Base-by-base conservation (phyloP, 805 yeast species). In the Candida maris region DNA sequence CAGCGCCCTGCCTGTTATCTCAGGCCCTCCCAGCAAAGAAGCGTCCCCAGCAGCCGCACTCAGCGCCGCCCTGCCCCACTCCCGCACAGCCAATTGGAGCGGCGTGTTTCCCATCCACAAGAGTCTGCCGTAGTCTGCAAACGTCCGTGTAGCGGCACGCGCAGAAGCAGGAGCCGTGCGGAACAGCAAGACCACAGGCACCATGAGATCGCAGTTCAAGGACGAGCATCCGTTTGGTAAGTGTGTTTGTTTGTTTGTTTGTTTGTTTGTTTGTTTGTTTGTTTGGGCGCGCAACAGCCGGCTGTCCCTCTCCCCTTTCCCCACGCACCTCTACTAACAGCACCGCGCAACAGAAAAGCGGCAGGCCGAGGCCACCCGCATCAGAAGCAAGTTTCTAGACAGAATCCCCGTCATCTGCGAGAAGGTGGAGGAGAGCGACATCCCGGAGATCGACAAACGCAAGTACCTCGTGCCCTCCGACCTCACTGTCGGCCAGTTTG, bases 361-460 rank as follows among this genome's bases (percentile, higher is more conserved):
- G 71, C 81, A 85, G 71, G 91, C 95, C 4, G 98, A 91, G 65
- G 86, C 97, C 24, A 79, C 83, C 48, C 80, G 97, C 56, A 91
- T 91, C 57, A 78, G 87, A 46, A 81, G 83, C 54, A 85, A 89
- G 62, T 93, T 89, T 67, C 72, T 75, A 38, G 96, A 93, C 61
- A 77, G 98, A 49, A 87, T 93, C 44, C 98, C 99, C 3, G 97
- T 84, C 19, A 91, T 93, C 56, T 93, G 98, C 62, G 98, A 93
- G 67, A 83, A 89, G 66, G 97, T 89, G 26, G 97, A 89, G 65
- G 91, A 91, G 66, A 82, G 95, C 23, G 97, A 93, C 59, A 85
- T 93, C 46, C 95, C 94, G 31, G 93, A 88, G 49, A 89, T 93
- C 57, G 99, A 93, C 64, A 93, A 93, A 74, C 84, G 96, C 64